Evolutionary conservation across 2,329 filamentous ascomycete genomes (phyloP), one percentile per base, ranked within the genome.

Genomic region (Diaporthe australafricana): DNA sequence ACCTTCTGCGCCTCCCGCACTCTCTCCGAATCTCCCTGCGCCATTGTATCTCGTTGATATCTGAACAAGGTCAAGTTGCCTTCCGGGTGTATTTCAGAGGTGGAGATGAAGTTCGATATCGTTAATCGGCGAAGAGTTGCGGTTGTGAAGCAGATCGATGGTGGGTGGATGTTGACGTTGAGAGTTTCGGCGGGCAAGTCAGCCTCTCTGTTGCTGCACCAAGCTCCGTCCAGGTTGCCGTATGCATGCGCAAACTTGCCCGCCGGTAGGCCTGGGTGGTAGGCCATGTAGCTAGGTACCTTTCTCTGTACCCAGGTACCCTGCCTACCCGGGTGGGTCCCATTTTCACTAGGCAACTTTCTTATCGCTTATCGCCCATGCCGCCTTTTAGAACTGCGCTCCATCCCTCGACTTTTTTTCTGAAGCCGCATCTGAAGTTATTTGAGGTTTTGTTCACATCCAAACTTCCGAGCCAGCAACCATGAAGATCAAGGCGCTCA

Each of bases 1-100:
- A 96, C 86, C 86, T 93, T 91, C 88, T 96, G 92, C 82, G 95
- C 96, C 89, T 98, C 94, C 84, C 92, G 91, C 88, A 98, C 92
- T 87, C 92, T 84, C 79, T 85, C 84, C 76, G 88, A 89, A 77
- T 90, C 87, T 83, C 84, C 87, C 77, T 86, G 87, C 78, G 88
- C 87, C 88, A 90, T 90, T 75, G 76, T 53, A 65, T 55, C 35
- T 62, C 32, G 52, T 66, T 66, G 48, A n/a, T 67, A 48, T 65
- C 38, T 45, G 50, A 48, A 40, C 57, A 22, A 45, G 50, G 27
- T 32, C 20, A 27, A 38, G 45, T 40, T 16, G 48, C 30, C 42
- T 30, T 42, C 22, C n/a, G 56, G 4, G 20, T 53, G 16, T 40
- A 17, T 45, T 65, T 40, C 42, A 8, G 30, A 65, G 11, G 16